phyloP scores from a whole-genome alignment of 192 early-diverging fungal species.

The Backusella parvicylindrica region DNA sequence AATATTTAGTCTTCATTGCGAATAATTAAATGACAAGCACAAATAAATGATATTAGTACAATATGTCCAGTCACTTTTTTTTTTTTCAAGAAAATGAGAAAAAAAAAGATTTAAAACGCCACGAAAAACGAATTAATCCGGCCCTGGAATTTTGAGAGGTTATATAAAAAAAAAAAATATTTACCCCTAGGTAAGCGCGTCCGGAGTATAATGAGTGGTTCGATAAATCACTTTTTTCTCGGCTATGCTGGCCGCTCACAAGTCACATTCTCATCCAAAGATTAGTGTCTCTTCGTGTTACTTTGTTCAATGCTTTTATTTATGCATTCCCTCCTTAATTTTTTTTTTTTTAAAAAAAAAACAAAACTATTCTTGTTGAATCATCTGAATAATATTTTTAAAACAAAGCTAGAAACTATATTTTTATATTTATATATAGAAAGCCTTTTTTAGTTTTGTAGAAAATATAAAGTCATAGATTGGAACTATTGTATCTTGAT shows the following conservation, averaged over 20 bases:
- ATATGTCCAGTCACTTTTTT: too few species aligned
- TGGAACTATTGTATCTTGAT: neutral
- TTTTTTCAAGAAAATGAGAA: too few species aligned
- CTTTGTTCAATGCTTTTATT: neutral
- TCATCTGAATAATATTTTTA: too few species aligned
- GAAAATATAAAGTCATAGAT: neutral
- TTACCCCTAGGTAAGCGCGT: neutral
- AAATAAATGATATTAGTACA: neutral
- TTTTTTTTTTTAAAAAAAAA: neutral
- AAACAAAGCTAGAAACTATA: too few species aligned
- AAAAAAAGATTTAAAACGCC: neutral
- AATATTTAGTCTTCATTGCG: neutral
- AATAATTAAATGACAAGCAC: neutral
- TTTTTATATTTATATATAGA: too few species aligned
- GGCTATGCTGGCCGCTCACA: neutral
- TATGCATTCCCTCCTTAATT: neutral
- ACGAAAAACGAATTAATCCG: neutral
- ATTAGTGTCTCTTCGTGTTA: neutral
- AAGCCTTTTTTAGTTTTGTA: neutral
- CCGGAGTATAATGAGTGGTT: constrained; percentile 1
- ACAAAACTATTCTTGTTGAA: too few species aligned
- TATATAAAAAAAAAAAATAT: neutral
- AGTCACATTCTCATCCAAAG: neutral
- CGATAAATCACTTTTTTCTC: neutral
- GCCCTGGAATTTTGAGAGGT: neutral